These are phyloP conservation scores for Ceratocystis papillata DNA, from an alignment of 2,329 filamentous ascomycete genomes.

Conservation along the genomic window DNA sequence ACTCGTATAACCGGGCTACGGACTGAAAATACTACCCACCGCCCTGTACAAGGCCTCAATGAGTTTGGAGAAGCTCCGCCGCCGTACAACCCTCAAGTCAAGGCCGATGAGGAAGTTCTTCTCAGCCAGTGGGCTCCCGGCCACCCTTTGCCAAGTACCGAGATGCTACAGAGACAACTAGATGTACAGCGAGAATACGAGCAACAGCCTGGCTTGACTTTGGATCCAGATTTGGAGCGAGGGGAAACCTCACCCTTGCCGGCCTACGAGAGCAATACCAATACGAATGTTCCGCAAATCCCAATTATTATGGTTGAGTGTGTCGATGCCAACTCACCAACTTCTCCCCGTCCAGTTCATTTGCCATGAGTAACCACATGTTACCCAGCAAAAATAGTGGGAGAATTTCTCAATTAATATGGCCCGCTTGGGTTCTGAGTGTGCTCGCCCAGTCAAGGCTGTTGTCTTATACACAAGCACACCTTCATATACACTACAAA, in stretches of 20 bases:
- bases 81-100: conserved; percentile 15
- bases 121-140: conserved; percentile 20
- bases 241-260: not conserved
- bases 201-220: not conserved
- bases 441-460: not conserved
- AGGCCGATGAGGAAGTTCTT: conserved; percentile 21
- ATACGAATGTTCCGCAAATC: not conserved
- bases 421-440: not conserved
- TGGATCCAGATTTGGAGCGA: not conserved
- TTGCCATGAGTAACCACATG: conserved; percentile 17
- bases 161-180: conserved; percentile 28
- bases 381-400: not conserved
- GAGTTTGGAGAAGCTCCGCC: conserved; percentile 17
- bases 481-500: conserved; percentile 8
- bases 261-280: not conserved
- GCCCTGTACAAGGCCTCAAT: conserved; percentile 15
- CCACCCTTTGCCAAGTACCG: conserved; percentile 23
- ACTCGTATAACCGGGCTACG: not conserved
- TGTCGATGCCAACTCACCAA: not conserved
- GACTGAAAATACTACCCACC: not conserved
- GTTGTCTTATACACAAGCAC: not conserved
- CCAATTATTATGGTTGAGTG: conserved; percentile 12
- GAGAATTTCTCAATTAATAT: not conserved
- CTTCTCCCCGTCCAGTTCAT: conserved; percentile 1
- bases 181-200: conserved; percentile 19